Evolutionary conservation across 228 moss, liverwort and hornwort genomes (phyloP), one percentile per base, ranked within the genome.

Genomic region (Sphagnum fallax): DNA sequence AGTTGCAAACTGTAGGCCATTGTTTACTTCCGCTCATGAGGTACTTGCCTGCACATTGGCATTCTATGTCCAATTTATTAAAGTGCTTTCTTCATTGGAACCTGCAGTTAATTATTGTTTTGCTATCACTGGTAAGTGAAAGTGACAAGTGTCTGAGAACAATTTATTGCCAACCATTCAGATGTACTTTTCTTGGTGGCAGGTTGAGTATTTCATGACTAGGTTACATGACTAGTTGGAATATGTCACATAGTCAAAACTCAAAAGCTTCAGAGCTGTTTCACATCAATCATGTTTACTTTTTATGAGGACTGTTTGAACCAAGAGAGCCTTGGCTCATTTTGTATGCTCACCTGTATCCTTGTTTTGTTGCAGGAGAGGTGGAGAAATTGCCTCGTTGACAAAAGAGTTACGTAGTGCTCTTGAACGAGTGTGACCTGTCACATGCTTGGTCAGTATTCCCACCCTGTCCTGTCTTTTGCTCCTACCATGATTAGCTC

Each of bases 301-400:
- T 48, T 65, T 10, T 50, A 7, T 65, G 49, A 10, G 65, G 48
- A 49, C 6, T 4, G 32, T 32, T 32, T 32, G 32, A 32, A 32
- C 32, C 32, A 32, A 32, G 32, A 32, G 32, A 32, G 32, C 32
- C 32, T 50, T 50, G 10, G 48, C n/a, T 9, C 6, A n/a, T 9
- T 6, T 6, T 11, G 0, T 13, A 1, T 63, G 8, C 51, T 5
- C 66, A n/a, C 15, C 8, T 53, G 18, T 53, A 53, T 12, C n/a
- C 18, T 6, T 68, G 47, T 5, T 67, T 67, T 48, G 53, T 76
- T 86, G 79, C 88, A 91, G 91, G 78, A 86, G 71, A 94, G 87
- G 91, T 77, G 86, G 94, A 63, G 90, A 90, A 67, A 71, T 87
- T 67, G 73, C 90, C 16, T 91, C 86, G 70, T 75, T 80, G 72